Evolutionary conservation across 495 filamentous ascomycete species (phyloP).

Genomic region (Neurospora sp.): DNA sequence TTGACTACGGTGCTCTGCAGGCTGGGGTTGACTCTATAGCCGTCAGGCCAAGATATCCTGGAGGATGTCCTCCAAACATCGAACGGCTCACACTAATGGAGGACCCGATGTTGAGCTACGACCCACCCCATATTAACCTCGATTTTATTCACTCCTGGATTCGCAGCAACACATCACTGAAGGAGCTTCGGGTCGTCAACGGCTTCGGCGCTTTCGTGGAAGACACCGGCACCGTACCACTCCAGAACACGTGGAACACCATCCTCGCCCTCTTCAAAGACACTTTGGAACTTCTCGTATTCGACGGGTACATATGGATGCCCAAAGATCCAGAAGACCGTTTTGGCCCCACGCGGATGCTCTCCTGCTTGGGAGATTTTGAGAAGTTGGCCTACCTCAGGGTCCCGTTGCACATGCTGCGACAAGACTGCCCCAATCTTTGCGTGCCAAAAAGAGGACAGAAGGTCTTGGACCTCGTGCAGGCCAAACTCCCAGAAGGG

Average conservation of each 20-base stretch:
- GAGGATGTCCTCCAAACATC: background rate
- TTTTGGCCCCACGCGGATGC: background rate
- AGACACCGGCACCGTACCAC: no score
- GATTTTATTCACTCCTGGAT: background rate
- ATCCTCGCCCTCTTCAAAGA: background rate
- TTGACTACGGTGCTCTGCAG: background rate
- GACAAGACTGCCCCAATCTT: background rate
- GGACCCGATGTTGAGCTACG: no score
- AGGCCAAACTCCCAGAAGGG: background rate
- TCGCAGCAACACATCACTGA: background rate
- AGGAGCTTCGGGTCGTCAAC: background rate
- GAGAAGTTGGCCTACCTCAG: background rate
- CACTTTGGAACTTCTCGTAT: background rate
- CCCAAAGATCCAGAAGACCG: background rate
- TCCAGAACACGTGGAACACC: background rate
- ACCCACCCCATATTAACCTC: no score
- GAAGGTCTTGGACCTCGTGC: background rate
- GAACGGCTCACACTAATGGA: background rate
- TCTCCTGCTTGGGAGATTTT: background rate
- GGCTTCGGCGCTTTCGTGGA: background rate
- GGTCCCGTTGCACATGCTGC: background rate
- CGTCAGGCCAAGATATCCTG: background rate
- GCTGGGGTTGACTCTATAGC: background rate
- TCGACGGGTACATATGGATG: background rate
- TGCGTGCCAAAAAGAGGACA: background rate